Percentiles rank a stretch among this genome's conserved stretches.
Evolutionary conservation across 805 yeast species (phyloP).

Genomic region (Saccharomycopsis malanga): DNA sequence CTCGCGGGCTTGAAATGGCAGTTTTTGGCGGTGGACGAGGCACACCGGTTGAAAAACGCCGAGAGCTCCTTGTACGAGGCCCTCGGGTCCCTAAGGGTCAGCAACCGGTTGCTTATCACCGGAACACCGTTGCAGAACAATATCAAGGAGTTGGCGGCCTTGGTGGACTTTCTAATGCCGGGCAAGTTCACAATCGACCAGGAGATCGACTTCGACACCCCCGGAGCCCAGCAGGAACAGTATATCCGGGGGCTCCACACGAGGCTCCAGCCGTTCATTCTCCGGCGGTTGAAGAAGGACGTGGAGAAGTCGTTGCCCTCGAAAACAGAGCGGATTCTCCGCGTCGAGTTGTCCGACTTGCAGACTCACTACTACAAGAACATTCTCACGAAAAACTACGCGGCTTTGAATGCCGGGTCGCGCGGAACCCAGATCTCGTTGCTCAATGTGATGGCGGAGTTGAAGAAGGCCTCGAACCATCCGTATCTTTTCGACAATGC

Average conservation of each 20-base stretch:
- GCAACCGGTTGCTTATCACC: slow-evolving; percentile 82
- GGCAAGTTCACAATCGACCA: slow-evolving; percentile 85
- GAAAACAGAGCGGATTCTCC: slow-evolving; percentile 86
- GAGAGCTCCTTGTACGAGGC: slow-evolving; percentile 91
- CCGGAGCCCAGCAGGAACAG: slow-evolving; percentile 78
- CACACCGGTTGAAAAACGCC: slow-evolving; percentile 91
- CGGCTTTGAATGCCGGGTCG: slow-evolving; percentile 82
- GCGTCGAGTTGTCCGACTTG: slow-evolving; percentile 91
- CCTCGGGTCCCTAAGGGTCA: slow-evolving; percentile 69
- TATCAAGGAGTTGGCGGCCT: slow-evolving; percentile 89
- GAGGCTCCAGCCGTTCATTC: slow-evolving; percentile 82
- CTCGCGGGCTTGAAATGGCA: slow-evolving; percentile 86
- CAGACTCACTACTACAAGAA: slow-evolving; percentile 95
- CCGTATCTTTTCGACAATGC: slow-evolving; percentile 94
- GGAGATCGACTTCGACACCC: slow-evolving; percentile 91
- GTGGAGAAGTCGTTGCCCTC: slow-evolving; percentile 96
- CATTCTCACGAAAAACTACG: slow-evolving; percentile 83
- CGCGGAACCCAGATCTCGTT: slow-evolving; percentile 75
- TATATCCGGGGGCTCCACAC: slow-evolving; percentile 81
- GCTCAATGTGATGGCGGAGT: slow-evolving; percentile 87
- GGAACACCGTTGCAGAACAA: slow-evolving; percentile 98
- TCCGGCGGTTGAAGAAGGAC: slow-evolving; percentile 91
- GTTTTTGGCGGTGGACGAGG: slow-evolving; percentile 96
- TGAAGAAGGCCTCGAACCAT: slow-evolving; percentile 95
- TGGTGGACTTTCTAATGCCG: slow-evolving; percentile 93